Conservation (phyloP, 148 eudicot genomes). For the Fagopyrum esculentum region DNA sequence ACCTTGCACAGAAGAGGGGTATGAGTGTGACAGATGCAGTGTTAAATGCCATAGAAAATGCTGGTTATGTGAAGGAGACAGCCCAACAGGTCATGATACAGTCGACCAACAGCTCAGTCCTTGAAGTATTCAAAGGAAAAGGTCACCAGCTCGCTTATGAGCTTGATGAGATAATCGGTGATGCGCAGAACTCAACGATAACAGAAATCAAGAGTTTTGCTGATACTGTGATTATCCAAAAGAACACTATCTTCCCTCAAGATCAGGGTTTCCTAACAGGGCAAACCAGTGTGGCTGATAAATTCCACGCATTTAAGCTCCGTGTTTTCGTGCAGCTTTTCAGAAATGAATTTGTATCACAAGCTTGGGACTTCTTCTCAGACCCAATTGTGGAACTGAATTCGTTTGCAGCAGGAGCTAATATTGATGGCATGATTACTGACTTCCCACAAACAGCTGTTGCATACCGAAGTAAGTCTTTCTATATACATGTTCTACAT, state of each 20-base stretch:
- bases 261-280: conserved; percentile 24
- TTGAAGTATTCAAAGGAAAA: conserved; percentile 27
- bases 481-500: neutral
- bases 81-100: conserved; percentile 40
- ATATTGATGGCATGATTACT: conserved; percentile 44
- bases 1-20: conserved; percentile 49
- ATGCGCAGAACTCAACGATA: conserved; percentile 33
- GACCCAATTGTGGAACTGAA: conserved; percentile 48
- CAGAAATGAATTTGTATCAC: conserved; percentile 46
- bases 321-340: conserved; percentile 39
- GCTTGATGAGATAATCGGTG: conserved; percentile 38
- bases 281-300: conserved; percentile 32
- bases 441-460: conserved; percentile 52
- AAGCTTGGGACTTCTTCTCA: conserved; percentile 57
- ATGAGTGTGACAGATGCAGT: conserved; percentile 49
- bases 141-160: conserved; percentile 44
- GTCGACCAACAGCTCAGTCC: conserved; percentile 50
- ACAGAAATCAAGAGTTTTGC: conserved; percentile 44
- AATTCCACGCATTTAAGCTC: conserved; percentile 39
- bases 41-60: conserved; percentile 26
- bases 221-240: conserved; percentile 42
- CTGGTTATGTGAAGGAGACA: conserved; percentile 24
- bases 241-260: conserved; percentile 35
- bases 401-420: conserved; percentile 17
- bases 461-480: conserved; percentile 51